These are phyloP conservation scores for Vanilla planifolia DNA, from an alignment of 106 monocot genomes.

Conservation along the genomic window DNA sequence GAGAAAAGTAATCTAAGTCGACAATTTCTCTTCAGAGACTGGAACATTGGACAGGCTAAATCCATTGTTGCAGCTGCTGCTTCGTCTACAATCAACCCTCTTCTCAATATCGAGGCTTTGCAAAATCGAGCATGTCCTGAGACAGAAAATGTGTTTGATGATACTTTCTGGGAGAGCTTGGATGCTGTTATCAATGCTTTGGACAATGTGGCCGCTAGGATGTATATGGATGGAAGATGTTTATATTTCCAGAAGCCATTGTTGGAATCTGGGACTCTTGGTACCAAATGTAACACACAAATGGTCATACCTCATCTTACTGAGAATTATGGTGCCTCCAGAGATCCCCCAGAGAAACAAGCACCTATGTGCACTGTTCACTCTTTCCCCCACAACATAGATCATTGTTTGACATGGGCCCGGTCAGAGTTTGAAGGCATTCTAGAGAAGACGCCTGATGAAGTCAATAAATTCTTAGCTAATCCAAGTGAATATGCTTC, in stretches of 20 bases:
- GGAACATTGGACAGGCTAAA: constrained; percentile 95
- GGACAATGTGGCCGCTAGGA: constrained; percentile 88
- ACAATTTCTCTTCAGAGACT: constrained; percentile 91
- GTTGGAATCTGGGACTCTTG: constrained; percentile 89
- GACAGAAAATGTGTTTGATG: constrained; percentile 83
- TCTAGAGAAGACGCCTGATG: constrained; percentile 84
- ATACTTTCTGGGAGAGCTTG: constrained; percentile 81
- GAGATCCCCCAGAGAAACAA: constrained; percentile 68
- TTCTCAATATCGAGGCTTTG: constrained; percentile 69
- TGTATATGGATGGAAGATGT: constrained; percentile 78
- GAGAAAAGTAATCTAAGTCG: constrained; percentile 95
- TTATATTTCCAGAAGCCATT: constrained; percentile 92
- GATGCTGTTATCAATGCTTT: constrained; percentile 83
- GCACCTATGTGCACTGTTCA: constrained; percentile 97
- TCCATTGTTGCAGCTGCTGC: constrained; percentile 85
- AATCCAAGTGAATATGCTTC: constrained; percentile 63
- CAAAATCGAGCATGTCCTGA: constrained; percentile 88
- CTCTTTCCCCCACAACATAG: constrained; percentile 94
- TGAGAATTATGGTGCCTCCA: constrained; percentile 69
- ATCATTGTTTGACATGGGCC: constrained; percentile 96
- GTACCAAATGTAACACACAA: constrained; percentile 89
- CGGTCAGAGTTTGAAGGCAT: constrained; percentile 88
- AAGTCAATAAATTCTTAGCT: constrained; percentile 78
- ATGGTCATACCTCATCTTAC: constrained; percentile 94
- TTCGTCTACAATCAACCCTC: constrained; percentile 57